Conservation (phyloP, 2,329 filamentous ascomycete species). For the Ophiosphaerella herpotricha region DNA sequence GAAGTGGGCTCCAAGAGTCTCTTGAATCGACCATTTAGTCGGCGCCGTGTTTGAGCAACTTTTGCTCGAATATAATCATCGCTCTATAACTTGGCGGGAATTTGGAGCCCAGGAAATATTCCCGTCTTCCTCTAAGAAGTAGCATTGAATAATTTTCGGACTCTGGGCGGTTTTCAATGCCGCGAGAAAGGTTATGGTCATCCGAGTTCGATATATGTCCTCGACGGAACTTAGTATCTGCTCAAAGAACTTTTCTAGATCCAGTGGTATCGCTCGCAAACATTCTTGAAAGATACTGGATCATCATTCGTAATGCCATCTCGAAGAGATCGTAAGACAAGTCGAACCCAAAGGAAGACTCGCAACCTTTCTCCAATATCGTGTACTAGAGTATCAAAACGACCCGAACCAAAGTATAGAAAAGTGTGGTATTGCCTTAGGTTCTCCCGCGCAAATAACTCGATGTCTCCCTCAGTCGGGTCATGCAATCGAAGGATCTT, state of each 20-base stretch:
- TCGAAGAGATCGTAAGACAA: slow-evolving; percentile 7
- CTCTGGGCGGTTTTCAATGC: background rate
- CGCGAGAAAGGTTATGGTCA: slow-evolving; percentile 8
- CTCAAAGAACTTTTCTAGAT: slow-evolving; percentile 17
- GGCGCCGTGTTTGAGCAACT: background rate
- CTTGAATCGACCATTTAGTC: slow-evolving; percentile 2
- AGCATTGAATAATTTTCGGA: slow-evolving; percentile 7
- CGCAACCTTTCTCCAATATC: slow-evolving; percentile 5
- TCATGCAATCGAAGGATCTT: slow-evolving; percentile 4
- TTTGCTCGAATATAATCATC: background rate
- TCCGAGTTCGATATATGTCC: slow-evolving; percentile 6
- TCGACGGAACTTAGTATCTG: slow-evolving; percentile 12
- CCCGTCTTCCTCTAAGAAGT: slow-evolving; percentile 7
- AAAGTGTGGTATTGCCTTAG: background rate
- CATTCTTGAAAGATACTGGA: slow-evolving; percentile 3
- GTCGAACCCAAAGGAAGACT: slow-evolving; percentile 16
- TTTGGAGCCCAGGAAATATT: no score
- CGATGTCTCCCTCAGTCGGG: slow-evolving; percentile 7
- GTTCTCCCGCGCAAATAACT: slow-evolving; percentile 4
- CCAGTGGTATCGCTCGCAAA: slow-evolving; percentile 11
- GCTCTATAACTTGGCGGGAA: background rate
- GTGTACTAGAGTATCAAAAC: background rate
- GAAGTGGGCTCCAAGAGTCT: slow-evolving; percentile 2
- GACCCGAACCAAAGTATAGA: background rate
- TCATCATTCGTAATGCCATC: slow-evolving; percentile 7